Evolutionary conservation across 352 stramenopile genomes (phyloP), one percentile per base, ranked within the genome.

Genomic region (Phytopythium aichiense): DNA sequence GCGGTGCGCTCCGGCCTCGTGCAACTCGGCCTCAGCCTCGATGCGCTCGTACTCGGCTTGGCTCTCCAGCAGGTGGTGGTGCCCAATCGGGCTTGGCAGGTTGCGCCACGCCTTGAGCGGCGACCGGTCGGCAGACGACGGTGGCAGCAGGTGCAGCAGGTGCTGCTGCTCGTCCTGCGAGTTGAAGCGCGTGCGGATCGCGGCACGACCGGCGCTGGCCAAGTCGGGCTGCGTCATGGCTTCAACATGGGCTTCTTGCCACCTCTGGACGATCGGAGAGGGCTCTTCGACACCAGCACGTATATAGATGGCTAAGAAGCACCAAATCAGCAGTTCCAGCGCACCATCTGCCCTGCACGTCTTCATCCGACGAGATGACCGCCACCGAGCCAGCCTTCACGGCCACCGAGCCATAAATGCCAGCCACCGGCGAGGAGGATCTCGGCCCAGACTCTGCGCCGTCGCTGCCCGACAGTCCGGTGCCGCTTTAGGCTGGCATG

Each of bases 101-200:
- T 90, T 90, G 55, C 78, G 81, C 81, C 84, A 92, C 15, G 79
- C 72, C 65, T 84, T 92, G 64, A 92, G 76, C 42, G 81, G 76
- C 61, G 84, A 92, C 11, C 81, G 81, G 57, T 92, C 84, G 0
- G 78, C 72, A 2, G 84, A 92, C 35, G 84, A 92, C 45, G 84
- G 84, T 23, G 84, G 81, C 56, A 92, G 68, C 48, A 91, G 69
- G 28, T 90, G 84, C 67, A 89, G 48, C 42, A 63, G 53, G 57
- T 53, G 61, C n/a, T 64, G 67, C 45, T 65, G 66, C 49, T 88
- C 81, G 51, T 92, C 81, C 11, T 57, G 63, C 52, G 76, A 86
- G 62, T 88, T 73, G 61, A 92, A 92, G 64, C 65, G 69, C 60
- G 83, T 90, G 63, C 83, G 79, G 64, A 90, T 76, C 45, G 28